Conservation (phyloP, 768 basidiomycete genomes). For the Termitomyces bulborhizus region DNA sequence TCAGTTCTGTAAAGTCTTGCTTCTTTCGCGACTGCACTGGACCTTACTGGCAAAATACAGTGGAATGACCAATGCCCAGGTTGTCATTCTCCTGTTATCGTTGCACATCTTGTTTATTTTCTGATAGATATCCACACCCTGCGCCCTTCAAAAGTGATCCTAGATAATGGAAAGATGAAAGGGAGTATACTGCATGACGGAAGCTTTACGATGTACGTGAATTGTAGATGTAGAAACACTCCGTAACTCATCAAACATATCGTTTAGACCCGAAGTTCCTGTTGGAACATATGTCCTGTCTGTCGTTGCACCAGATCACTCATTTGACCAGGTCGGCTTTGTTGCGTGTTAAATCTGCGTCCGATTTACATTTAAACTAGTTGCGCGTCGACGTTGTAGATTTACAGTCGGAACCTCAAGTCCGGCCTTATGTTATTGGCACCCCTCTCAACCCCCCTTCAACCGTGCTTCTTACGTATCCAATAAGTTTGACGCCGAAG, state of each 20-base stretch:
- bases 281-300: slow-evolving; percentile 66
- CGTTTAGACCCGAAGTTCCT: slow-evolving; percentile 56
- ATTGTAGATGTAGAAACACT: neutral
- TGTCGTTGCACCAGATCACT: slow-evolving; percentile 57
- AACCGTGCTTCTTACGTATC: slow-evolving; percentile 51
- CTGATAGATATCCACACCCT: slow-evolving; percentile 25
- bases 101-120: neutral
- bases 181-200: slow-evolving; percentile 55
- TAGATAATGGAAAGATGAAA: slow-evolving; percentile 52
- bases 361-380: slow-evolving; percentile 28
- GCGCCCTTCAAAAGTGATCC: slow-evolving; percentile 49
- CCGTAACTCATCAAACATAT: neutral
- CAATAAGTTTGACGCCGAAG: slow-evolving; percentile 49
- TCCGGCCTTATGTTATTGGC: slow-evolving; percentile 59
- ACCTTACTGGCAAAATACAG: slow-evolving; percentile 54
- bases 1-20: slow-evolving; percentile 12
- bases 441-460: slow-evolving; percentile 61
- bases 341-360: neutral
- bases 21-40: slow-evolving; percentile 35
- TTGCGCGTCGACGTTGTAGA: slow-evolving; percentile 61
- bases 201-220: slow-evolving; percentile 58
- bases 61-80: slow-evolving; percentile 72
- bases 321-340: slow-evolving; percentile 59
- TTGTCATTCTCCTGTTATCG: slow-evolving; percentile 16
- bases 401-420: slow-evolving; percentile 32